Conservation (phyloP, 495 filamentous ascomycete genomes). For the Neurospora cerealis region DNA sequence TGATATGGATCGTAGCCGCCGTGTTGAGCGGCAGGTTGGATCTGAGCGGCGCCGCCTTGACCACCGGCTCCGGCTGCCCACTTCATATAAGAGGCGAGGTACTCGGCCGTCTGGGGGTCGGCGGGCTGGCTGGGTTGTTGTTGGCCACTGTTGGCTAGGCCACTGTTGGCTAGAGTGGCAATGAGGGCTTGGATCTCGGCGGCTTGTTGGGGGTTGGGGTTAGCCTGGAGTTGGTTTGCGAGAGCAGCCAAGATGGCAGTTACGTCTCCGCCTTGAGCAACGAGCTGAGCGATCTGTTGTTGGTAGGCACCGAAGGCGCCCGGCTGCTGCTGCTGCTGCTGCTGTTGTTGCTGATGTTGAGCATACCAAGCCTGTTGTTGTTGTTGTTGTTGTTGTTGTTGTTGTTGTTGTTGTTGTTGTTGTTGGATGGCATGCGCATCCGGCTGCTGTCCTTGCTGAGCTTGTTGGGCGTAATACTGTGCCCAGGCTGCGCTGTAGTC, state of each 20-base stretch:
- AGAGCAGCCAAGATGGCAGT: slow-evolving; percentile 16
- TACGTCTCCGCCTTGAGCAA: slow-evolving; percentile 6
- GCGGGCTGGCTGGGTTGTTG: slow-evolving; percentile 1
- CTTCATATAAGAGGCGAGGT: slow-evolving; percentile 9
- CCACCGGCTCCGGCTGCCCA: slow-evolving; percentile 4
- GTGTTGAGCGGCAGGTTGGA: neutral
- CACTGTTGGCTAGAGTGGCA: slow-evolving; percentile 5
- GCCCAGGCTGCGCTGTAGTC: slow-evolving; percentile 22
- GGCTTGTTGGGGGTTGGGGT: slow-evolving; percentile 6
- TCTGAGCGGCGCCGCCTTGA: neutral
- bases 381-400: slow-evolving; percentile 2
- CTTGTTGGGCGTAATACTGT: slow-evolving; percentile 20
- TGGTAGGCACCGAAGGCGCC: neutral
- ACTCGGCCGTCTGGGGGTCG: slow-evolving; percentile 12
- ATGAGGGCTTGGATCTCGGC: slow-evolving; percentile 11
- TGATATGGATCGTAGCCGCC: neutral
- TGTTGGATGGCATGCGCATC: slow-evolving; percentile 9
- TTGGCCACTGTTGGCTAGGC: slow-evolving; percentile 6
- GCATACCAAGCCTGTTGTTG: slow-evolving; percentile 21
- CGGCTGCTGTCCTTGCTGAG: slow-evolving; percentile 11
- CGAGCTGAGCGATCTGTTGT: slow-evolving; percentile 6
- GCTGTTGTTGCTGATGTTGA: slow-evolving; percentile 11
- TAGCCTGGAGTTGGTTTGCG: slow-evolving; percentile 6
- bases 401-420: slow-evolving; percentile 19
- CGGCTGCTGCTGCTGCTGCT: neutral